Evolutionary conservation across 371 early-diverging fungal species (phyloP), one percentile per base, ranked within the genome.

Genomic region (Mucor plumbeus): DNA sequence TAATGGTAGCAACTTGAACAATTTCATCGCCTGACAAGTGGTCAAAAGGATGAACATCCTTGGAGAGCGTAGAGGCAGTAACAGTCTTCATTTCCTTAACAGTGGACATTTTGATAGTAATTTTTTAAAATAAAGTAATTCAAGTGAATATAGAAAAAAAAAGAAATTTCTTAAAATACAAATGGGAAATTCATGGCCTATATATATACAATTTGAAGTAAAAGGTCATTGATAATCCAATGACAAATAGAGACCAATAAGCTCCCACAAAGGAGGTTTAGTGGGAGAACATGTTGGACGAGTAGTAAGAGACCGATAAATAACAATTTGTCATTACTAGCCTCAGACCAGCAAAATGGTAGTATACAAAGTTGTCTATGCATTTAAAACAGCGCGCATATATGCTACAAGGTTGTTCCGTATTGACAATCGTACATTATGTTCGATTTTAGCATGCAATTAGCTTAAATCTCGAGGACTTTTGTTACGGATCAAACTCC

Each of bases 1-100:
- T 68, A 55, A 84, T 75, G 6, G 71, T 9, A 53, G 80, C 71
- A 21, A 76, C 76, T 31, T 65, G 69, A 13, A 74, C 64, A 39
- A 84, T 76, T 71, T 84, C 84, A 59, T 81, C 79, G 35, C 67
- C 65, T 15, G 82, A 53, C 39, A 84, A 73, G 50, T 80, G 82
- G 65, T 84, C 84, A 56, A 84, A 61, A 34, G 84, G 84, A 69
- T 83, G 83, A 40, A 56, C 54, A 44, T 63, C 47, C 36, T 67
- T 63, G 21, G 58, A 34, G 38, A 61, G 57, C 26, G 60, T 73
- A 70, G 76, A 65, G 48, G 74, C 72, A 64, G 74, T 80, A 50
- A 60, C 71, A 48, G 81, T 72, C 61, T 78, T 80, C 72, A 72
- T 73, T 76, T 80, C 81, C 50, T 77, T 80, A 39, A 47, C 59